These are phyloP conservation scores for Tolypocladium album DNA, from an alignment of 2,329 filamentous ascomycete genomes.

Conservation along the genomic window DNA sequence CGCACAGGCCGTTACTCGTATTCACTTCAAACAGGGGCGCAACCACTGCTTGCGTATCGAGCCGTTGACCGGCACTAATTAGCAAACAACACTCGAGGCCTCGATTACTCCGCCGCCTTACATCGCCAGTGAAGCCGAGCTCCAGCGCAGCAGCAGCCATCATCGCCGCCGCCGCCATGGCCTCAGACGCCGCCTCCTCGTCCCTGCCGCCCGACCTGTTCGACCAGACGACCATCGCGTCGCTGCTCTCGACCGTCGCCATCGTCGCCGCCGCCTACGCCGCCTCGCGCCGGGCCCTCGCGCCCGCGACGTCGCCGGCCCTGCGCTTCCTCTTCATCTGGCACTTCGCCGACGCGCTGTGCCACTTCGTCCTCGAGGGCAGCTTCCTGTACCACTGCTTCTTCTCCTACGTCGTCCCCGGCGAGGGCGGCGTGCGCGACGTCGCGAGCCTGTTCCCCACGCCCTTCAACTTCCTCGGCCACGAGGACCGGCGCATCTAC, in stretches of 20 bases:
- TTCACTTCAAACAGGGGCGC: not conserved
- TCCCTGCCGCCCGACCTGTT: constrained; percentile 44
- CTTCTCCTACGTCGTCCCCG: constrained; percentile 43
- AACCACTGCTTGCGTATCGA: not conserved
- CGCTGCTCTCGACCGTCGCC: constrained; percentile 42
- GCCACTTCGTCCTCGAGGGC: constrained; percentile 85
- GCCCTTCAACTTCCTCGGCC: constrained; percentile 41
- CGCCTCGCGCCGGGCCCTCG: constrained; percentile 34
- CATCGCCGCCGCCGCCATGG: constrained; percentile 3
- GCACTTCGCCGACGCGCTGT: constrained; percentile 88
- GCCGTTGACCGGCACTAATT: not conserved
- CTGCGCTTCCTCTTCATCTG: constrained; percentile 79
- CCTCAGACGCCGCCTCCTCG: constrained; percentile 6
- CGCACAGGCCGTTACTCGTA: not conserved
- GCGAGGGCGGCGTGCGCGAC: constrained; percentile 13
- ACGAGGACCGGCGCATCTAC: constrained; percentile 34
- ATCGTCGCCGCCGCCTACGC: constrained; percentile 39
- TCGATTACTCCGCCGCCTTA: not conserved
- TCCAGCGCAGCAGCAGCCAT: not conserved
- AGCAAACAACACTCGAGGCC: too few species aligned
- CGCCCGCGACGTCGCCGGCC: constrained; percentile 39
- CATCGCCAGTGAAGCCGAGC: not conserved
- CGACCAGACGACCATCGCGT: constrained; percentile 48
- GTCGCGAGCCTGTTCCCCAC: constrained; percentile 31
- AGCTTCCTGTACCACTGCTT: constrained; percentile 92